Percentiles rank a stretch among this genome's conserved stretches.
phyloP scores from a whole-genome alignment of 73 alveolate species.

The Effrenium voratum region DNA sequence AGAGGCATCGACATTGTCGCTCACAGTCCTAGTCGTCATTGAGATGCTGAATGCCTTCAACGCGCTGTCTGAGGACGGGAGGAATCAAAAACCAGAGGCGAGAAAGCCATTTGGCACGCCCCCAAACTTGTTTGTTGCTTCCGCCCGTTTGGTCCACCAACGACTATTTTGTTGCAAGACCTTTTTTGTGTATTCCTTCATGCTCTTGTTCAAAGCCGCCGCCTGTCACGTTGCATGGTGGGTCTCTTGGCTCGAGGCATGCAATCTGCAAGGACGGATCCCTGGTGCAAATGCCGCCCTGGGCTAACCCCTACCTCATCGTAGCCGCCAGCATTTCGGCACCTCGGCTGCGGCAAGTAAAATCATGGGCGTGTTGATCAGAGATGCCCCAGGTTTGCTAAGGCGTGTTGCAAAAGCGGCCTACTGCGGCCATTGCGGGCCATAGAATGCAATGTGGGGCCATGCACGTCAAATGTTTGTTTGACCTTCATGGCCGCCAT shows the following conservation, averaged over 20 bases:
- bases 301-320: conserved; percentile 94
- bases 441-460: too few species aligned
- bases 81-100: too few species aligned
- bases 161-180: too few species aligned
- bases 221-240: neutral
- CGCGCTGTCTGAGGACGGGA: conserved; percentile 97
- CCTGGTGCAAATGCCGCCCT: conserved; percentile 95
- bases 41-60: conserved; percentile 99
- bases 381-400: neutral
- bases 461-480: too few species aligned
- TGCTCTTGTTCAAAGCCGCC: too few species aligned
- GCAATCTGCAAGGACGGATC: conserved; percentile 95
- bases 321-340: conserved; percentile 88
- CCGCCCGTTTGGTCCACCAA: too few species aligned
- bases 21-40: conserved; percentile 97
- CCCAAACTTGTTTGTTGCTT: too few species aligned
- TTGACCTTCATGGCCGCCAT: too few species aligned
- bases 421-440: neutral
- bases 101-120: too few species aligned
- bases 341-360: conserved; percentile 42
- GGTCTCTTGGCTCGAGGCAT: neutral
- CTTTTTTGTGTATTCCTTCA: too few species aligned
- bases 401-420: neutral
- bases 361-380: neutral
- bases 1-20: conserved; percentile 96